Conservation (phyloP, 768 basidiomycete species). For the Paxillus involutus region DNA sequence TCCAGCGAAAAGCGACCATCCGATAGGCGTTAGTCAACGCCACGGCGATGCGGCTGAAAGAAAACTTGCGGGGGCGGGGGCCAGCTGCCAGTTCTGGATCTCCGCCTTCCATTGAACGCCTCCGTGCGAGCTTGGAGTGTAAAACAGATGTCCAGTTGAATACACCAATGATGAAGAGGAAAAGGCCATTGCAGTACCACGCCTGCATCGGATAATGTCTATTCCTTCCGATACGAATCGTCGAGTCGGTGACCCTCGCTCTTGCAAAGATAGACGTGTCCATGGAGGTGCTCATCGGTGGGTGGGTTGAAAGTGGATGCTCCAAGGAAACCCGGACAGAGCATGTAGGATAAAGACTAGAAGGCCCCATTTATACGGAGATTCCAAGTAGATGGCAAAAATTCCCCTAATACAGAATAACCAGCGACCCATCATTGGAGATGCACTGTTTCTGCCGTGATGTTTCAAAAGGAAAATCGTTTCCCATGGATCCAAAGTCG, state of each 20-base stretch:
- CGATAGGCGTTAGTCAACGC: constrained; percentile 43
- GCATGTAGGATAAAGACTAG: background rate
- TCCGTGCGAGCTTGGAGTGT: constrained; percentile 9
- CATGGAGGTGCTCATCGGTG: background rate
- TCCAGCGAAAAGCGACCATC: constrained; percentile 45
- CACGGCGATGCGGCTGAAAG: constrained; percentile 34
- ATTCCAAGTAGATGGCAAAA: background rate
- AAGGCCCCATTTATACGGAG: background rate
- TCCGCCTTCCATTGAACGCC: background rate
- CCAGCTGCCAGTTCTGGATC: constrained; percentile 4
- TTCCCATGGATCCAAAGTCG: background rate
- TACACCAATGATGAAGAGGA: constrained; percentile 8
- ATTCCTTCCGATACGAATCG: background rate
- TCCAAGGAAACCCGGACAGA: background rate
- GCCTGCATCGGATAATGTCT: constrained; percentile 8
- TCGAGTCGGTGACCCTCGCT: constrained; percentile 11
- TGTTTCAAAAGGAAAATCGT: too few species aligned
- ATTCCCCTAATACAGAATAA: background rate
- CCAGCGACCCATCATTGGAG: background rate
- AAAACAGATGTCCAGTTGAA: constrained; percentile 12
- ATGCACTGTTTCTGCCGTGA: too few species aligned
- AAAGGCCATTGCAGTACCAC: constrained; percentile 12
- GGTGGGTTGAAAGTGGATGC: background rate
- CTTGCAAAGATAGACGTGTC: background rate
- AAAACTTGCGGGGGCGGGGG: constrained; percentile 34